A percentile compares a stretch with the other conserved stretches of the same genome.
Evolutionary conservation across 1,284 basidiomycete species (phyloP).

Genomic region (Papiliotrema fonsecae): DNA sequence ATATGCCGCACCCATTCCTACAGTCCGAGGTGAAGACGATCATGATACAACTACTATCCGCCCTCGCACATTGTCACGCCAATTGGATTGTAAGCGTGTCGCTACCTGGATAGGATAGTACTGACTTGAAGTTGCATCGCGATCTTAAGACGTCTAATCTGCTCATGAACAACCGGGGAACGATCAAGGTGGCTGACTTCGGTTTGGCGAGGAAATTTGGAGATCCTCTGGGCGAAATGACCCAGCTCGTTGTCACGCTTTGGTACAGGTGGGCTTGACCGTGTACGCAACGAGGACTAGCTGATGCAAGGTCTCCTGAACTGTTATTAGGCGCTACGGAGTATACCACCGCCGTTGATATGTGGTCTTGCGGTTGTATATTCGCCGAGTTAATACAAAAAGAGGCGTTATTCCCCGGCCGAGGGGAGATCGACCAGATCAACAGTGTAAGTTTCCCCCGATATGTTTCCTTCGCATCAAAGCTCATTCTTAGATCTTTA

Average conservation of each 20-base stretch:
- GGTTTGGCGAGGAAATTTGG: constrained; percentile 92
- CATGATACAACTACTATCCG: constrained; percentile 88
- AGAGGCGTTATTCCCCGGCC: constrained; percentile 92
- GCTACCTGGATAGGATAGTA: no score
- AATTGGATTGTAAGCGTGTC: constrained; percentile 70
- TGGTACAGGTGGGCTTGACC: constrained; percentile 82
- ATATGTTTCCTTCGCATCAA: background rate
- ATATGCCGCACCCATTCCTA: constrained; percentile 91
- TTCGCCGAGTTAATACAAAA: constrained; percentile 93
- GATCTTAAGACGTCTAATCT: constrained; percentile 97
- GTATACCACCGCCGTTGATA: constrained; percentile 74
- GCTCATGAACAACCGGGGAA: constrained; percentile 97
- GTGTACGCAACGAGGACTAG: background rate
- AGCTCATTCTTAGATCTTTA: constrained; percentile 60
- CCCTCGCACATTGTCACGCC: constrained; percentile 83
- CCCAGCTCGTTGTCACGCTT: constrained; percentile 92
- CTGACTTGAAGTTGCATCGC: constrained; percentile 83
- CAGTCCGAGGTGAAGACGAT: constrained; percentile 98
- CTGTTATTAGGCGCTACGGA: constrained; percentile 86
- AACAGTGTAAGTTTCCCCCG: constrained; percentile 57
- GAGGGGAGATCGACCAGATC: constrained; percentile 88
- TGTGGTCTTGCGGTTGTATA: constrained; percentile 57
- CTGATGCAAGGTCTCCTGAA: constrained; percentile 73
- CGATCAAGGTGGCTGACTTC: constrained; percentile 98
- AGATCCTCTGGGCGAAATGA: constrained; percentile 92